A percentile compares a stretch with the other conserved stretches of the same genome.
These are phyloP conservation scores for Acorus calamus DNA, from an alignment of 106 monocot species.

Conservation along the genomic window DNA sequence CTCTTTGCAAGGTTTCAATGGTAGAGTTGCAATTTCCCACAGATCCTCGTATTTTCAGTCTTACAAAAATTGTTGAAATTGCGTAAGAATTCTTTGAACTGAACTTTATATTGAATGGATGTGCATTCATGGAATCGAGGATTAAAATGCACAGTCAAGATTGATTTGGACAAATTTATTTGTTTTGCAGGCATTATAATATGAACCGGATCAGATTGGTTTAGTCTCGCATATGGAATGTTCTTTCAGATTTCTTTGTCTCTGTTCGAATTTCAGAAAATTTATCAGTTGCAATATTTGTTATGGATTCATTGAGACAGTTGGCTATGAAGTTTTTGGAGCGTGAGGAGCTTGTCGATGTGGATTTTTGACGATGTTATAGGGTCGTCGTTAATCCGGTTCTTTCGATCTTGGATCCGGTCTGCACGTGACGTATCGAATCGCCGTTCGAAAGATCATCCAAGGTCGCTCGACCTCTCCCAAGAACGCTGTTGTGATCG, in stretches of 20 bases:
- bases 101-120: too few relatives aligned
- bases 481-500: too few relatives aligned
- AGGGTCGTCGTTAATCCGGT: too few relatives aligned
- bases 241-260: conserved; percentile 91
- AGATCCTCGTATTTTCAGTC: conserved; percentile 93
- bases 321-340: conserved; percentile 95
- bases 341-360: too few relatives aligned
- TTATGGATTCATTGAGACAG: conserved; percentile 96
- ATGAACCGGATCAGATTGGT: conserved; percentile 95
- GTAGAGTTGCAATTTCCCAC: conserved; percentile 82
- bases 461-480: too few relatives aligned
- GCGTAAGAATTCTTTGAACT: conserved; percentile 45
- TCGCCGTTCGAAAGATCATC: too few relatives aligned
- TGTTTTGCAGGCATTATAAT: conserved; percentile 81
- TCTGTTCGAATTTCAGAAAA: conserved; percentile 89
- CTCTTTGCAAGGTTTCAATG: conserved; percentile 96
- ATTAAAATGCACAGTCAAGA: background rate
- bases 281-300: conserved; percentile 91
- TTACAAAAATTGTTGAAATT: conserved; percentile 97
- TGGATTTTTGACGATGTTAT: too few relatives aligned
- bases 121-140: background rate
- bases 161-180: conserved; percentile 2
- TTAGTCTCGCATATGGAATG: conserved; percentile 94
- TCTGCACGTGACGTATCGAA: too few relatives aligned
- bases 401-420: too few relatives aligned